phyloP scores from a whole-genome alignment of 441 rosid species.

The Adansonia rubrostipa region DNA sequence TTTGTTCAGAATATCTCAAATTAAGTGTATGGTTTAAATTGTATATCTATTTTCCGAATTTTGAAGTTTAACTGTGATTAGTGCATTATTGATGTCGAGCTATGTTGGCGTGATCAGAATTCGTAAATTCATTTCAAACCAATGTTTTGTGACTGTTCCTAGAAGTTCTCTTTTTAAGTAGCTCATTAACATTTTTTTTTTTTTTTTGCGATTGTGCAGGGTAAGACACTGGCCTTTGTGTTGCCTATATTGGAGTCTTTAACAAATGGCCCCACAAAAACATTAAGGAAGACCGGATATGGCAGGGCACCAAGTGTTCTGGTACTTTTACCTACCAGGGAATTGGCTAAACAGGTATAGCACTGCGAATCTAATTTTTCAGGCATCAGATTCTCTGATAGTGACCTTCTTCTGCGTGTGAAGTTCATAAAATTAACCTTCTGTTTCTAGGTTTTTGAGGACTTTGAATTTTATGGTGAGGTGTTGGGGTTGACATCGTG shows the following conservation, averaged over 20 bases:
- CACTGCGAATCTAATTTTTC: not conserved
- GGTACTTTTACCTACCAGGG: conserved; percentile 96
- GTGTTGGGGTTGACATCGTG: conserved; percentile 71
- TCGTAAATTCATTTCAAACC: not conserved
- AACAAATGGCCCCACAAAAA: conserved; percentile 67
- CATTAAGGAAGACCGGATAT: conserved; percentile 66
- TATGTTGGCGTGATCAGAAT: not conserved
- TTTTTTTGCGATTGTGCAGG: conserved; percentile 49
- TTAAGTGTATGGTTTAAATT: not conserved
- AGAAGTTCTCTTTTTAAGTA: not conserved
- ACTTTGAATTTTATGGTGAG: conserved; percentile 84
- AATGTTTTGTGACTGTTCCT: not conserved
- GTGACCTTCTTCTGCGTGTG: not conserved
- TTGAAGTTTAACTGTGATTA: not conserved
- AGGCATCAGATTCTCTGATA: not conserved
- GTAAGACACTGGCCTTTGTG: conserved; percentile 96
- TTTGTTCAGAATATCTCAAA: not conserved
- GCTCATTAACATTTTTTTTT: conserved; percentile 5
- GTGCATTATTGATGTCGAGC: not conserved
- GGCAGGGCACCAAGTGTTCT: conserved; percentile 87
- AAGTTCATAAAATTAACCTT: conserved; percentile 7
- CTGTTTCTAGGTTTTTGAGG: conserved; percentile 60
- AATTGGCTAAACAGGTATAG: conserved; percentile 86
- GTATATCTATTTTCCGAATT: not conserved
- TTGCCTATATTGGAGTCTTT: conserved; percentile 90